A percentile compares a stretch with the other conserved stretches of the same genome.
phyloP scores from a whole-genome alignment of 257 asterid genomes.

The Petrea volubilis region DNA sequence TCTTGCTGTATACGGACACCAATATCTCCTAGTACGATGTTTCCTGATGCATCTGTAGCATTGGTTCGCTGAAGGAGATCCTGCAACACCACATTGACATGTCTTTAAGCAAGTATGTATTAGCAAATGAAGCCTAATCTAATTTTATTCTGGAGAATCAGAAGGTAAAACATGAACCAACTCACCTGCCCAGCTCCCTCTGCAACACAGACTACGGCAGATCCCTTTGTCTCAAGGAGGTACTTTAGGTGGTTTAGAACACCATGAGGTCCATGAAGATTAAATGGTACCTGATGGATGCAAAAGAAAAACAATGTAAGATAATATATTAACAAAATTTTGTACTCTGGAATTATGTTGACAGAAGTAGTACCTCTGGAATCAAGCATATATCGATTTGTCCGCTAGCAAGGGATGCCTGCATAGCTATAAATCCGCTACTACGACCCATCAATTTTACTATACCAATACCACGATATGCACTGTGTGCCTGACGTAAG shows the following conservation, averaged over 20 bases:
- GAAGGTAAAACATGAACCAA: constrained; percentile 7
- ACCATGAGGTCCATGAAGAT: constrained; percentile 94
- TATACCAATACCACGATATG: constrained; percentile 89
- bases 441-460: constrained; percentile 99
- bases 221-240: constrained; percentile 85
- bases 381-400: constrained; percentile 93
- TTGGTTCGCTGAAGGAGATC: constrained; percentile 69
- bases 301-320: constrained; percentile 24
- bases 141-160: not conserved
- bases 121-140: not conserved
- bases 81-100: constrained; percentile 42
- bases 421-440: constrained; percentile 97
- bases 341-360: not conserved
- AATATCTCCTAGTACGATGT: constrained; percentile 76
- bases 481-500: constrained; percentile 87
- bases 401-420: constrained; percentile 98
- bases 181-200: constrained; percentile 99
- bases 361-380: constrained; percentile 69
- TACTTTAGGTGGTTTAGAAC: constrained; percentile 76
- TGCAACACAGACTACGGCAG: constrained; percentile 94
- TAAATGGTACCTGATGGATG: constrained; percentile 63
- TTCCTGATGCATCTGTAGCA: constrained; percentile 93
- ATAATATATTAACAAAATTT: not conserved
- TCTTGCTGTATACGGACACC: constrained; percentile 87
- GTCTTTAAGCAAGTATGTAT: not conserved